phyloP scores from a whole-genome alignment of 2,329 filamentous ascomycete genomes.

The Elsinoe ampelina region DNA sequence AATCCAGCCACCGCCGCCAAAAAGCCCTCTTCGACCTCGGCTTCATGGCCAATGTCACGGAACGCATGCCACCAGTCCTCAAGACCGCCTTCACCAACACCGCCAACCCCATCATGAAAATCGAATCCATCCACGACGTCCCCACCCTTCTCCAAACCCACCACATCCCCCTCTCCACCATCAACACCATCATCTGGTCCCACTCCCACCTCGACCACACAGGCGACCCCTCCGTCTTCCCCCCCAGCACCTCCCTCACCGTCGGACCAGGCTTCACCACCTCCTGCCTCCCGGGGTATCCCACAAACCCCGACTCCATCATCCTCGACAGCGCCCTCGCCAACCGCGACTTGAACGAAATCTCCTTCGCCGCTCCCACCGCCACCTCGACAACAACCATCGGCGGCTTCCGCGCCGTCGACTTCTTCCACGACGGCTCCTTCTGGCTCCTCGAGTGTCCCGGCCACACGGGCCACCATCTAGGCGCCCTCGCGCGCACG shows the following conservation, averaged over 20 bases:
- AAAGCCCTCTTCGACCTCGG: conserved; percentile 26
- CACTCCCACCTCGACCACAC: conserved; percentile 45
- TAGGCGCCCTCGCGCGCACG: conserved; percentile 20
- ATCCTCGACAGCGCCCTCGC: conserved; percentile 15
- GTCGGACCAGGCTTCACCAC: conserved; percentile 46
- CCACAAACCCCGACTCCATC: conserved; percentile 21
- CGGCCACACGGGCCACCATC: conserved; percentile 20
- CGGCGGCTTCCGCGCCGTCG: conserved; percentile 33
- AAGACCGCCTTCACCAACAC: conserved; percentile 20
- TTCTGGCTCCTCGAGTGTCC: conserved; percentile 34
- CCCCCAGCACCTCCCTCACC: conserved; percentile 37
- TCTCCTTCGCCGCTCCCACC: conserved; percentile 18
- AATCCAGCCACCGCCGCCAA: conserved; percentile 16
- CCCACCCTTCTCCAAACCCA: conserved; percentile 28
- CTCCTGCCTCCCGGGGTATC: conserved; percentile 40
- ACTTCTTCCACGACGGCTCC: conserved; percentile 35
- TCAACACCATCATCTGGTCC: conserved; percentile 35
- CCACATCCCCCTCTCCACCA: conserved; percentile 24
- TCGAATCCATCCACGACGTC: conserved; percentile 21
- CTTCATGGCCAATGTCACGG: conserved; percentile 25
- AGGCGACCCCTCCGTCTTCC: conserved; percentile 42
- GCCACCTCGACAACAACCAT: conserved; percentile 23
- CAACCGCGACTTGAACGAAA: conserved; percentile 14
- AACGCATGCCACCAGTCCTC: conserved; percentile 20
- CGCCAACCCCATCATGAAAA: conserved; percentile 9